Evolutionary conservation across 176 grass and related monocot species (phyloP).

Genomic region (Oryza coarctata): DNA sequence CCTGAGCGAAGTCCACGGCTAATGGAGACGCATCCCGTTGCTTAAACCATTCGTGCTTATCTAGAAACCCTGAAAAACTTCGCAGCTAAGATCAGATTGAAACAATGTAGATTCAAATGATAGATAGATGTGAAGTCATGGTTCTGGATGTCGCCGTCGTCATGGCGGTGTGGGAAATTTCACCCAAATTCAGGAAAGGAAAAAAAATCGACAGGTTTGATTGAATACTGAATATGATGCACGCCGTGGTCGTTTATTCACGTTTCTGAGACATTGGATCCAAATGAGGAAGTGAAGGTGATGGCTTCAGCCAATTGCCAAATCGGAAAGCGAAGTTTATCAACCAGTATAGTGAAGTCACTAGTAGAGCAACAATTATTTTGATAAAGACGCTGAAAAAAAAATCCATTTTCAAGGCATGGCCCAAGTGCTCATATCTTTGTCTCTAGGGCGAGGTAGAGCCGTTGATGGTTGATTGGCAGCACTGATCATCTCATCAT

Average conservation of each 20-base stretch:
- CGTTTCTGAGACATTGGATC: not conserved
- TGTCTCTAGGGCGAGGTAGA: not conserved
- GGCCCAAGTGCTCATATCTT: not conserved
- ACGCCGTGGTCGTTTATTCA: not conserved
- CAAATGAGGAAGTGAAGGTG: not conserved
- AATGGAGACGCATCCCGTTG: not conserved
- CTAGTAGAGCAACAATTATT: not conserved
- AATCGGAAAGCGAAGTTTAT: constrained; percentile 19
- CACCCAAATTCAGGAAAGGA: not conserved
- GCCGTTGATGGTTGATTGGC: constrained; percentile 2
- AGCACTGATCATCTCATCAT: constrained; percentile 38
- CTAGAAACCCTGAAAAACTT: not conserved
- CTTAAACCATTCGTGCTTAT: constrained; percentile 6
- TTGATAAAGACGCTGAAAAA: not conserved
- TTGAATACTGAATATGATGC: not conserved
- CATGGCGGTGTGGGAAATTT: constrained; percentile 11
- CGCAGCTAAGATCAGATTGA: not conserved
- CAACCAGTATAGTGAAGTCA: not conserved
- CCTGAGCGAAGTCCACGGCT: constrained; percentile 40
- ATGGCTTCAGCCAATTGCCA: not conserved
- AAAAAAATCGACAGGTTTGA: too few species aligned
- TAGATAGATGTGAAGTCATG: not conserved
- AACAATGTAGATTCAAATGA: constrained; percentile 6
- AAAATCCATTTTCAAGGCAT: not conserved
- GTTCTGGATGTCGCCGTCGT: not conserved